phyloP scores from a whole-genome alignment of 2,329 filamentous ascomycete species.

The Trichoderma koningii region DNA sequence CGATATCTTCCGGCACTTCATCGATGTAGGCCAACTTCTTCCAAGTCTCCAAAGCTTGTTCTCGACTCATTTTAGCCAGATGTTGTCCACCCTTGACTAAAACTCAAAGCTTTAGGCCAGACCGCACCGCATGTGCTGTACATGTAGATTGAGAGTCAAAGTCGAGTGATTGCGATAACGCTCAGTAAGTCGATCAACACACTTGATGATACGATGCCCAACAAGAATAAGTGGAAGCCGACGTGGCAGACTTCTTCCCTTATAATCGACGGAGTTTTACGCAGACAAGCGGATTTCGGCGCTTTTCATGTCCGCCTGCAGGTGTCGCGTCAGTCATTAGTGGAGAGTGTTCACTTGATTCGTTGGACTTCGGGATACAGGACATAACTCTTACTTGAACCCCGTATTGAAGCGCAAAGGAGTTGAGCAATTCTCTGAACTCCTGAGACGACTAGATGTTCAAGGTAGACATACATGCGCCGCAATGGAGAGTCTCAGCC shows the following conservation, averaged over 20 bases:
- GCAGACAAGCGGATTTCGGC: neutral
- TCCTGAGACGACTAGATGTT: too few relatives aligned
- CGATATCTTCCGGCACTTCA: neutral
- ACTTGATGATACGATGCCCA: too few relatives aligned
- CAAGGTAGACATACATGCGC: too few relatives aligned
- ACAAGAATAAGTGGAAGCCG: neutral
- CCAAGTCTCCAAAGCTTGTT: neutral
- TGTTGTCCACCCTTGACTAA: neutral
- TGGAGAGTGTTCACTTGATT: neutral
- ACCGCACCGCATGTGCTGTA: too few relatives aligned
- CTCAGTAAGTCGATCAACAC: too few relatives aligned
- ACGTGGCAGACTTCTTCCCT: neutral
- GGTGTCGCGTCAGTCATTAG: neutral
- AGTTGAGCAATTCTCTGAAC: too few relatives aligned
- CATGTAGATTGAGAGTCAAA: too few relatives aligned
- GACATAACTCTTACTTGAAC: neutral
- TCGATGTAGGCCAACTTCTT: conserved; percentile 1
- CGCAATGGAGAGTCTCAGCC: neutral
- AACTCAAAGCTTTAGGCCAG: neutral
- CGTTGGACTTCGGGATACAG: neutral
- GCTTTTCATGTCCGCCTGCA: conserved; percentile 1
- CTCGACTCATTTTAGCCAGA: neutral
- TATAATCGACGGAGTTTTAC: neutral
- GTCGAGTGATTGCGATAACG: too few relatives aligned
- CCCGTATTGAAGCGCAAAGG: neutral